Base-by-base conservation (phyloP, 805 yeast genomes). In the Metschnikowia arizonensis region DNA sequence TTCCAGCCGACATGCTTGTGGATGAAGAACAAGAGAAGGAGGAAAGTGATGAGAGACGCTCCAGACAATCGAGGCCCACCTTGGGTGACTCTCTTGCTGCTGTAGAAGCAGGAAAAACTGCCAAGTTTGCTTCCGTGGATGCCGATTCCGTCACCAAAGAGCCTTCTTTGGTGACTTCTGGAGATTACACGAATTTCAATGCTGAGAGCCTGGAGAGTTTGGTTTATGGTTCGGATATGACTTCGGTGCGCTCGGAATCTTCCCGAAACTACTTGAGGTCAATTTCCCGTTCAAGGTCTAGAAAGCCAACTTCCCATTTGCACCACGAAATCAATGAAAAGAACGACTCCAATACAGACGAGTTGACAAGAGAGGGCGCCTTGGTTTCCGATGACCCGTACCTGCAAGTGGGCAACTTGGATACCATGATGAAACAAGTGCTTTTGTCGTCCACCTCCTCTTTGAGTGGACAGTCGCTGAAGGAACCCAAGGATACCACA, bases 251-350 rank as follows among this genome's bases (percentile, higher is more conserved):
- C 57, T 56, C 73, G 1, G 59, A 54, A 33, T 67, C 80, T 14
- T 75, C 81, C 0, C 62, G 76, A 33, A 69, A 78, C 48, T 84
- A 82, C 57, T 67, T 84, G 51, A 74, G 89, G 53, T 77, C 85
- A 1, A 79, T 81, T 36, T 81, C 86, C 1, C 69, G 85, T 60
- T 80, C 85, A 1, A 69, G 85, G 56, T 78, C 85, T 6, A 72
- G 85, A 61, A 53, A 51, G 26, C 55, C 56, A 3, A 40, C 51
- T 6, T 39, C 42, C 24, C 36, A 10, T 11, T 36, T 33, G 24
- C 38, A 32, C 23, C 40, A 43, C 24, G 48, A 48, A 9, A 19
- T 33, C 5, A 60, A 21, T 14, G 68, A 69, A 14, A 57, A 60
- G 48, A 59, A 58, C 41, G 65, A 61, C 43, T 56, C 58, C 40